These are phyloP conservation scores for Penicillium sp. DNA, from an alignment of 2,329 filamentous ascomycete species.

Conservation along the genomic window DNA sequence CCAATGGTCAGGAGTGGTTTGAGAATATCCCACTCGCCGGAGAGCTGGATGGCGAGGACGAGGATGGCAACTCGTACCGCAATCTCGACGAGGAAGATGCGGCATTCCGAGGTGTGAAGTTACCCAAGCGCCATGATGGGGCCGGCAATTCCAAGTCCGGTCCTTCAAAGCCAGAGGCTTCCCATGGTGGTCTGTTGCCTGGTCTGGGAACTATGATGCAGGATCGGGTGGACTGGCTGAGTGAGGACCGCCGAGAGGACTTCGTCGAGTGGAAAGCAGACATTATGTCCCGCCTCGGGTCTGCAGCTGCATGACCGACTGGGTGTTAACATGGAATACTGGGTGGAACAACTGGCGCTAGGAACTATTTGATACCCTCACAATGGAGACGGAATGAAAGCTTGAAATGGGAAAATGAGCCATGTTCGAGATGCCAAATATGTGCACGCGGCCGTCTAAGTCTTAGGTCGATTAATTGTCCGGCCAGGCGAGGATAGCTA, in stretches of 20 bases:
- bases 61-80: conserved; percentile 34
- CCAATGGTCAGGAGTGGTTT: conserved; percentile 67
- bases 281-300: conserved; percentile 39
- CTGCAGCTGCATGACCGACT: conserved; percentile 21
- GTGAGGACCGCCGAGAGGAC: conserved; percentile 43
- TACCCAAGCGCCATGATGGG: conserved; percentile 27
- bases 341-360: conserved; percentile 2
- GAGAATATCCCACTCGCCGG: conserved; percentile 50
- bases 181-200: conserved; percentile 41
- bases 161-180: conserved; percentile 13
- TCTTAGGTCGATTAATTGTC: too few species aligned
- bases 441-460: not conserved
- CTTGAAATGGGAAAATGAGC: not conserved
- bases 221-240: conserved; percentile 47
- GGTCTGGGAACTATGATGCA: conserved; percentile 54
- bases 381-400: not conserved
- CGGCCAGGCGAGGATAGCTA: too few species aligned
- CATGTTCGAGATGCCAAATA: not conserved
- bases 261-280: conserved; percentile 45
- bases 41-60: conserved; percentile 36
- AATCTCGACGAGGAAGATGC: conserved; percentile 32
- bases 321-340: not conserved
- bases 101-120: conserved; percentile 19
- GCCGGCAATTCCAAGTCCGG: conserved; percentile 9
- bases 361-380: conserved; percentile 22